Percentiles rank a stretch among this genome's conserved stretches.
Conservation (phyloP, 23 red algal genomes). For the Gracilaria gracilis region DNA sequence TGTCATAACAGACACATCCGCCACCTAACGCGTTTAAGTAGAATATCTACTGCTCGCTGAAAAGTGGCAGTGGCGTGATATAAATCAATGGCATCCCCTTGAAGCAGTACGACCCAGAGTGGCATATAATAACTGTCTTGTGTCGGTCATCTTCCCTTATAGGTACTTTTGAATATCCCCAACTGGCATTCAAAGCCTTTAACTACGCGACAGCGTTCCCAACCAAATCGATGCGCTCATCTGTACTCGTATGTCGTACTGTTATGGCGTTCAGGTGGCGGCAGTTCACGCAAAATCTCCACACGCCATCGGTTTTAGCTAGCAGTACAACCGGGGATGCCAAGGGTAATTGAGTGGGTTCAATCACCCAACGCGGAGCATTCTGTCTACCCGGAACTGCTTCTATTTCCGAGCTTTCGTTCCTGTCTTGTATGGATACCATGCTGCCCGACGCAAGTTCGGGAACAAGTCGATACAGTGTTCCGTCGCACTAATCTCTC, state of each 20-base stretch:
- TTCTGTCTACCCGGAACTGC: neutral
- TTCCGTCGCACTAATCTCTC: too few species aligned
- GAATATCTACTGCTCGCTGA: neutral
- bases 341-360: neutral
- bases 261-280: neutral
- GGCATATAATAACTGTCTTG: neutral
- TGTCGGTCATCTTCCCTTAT: too few species aligned
- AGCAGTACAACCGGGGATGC: neutral
- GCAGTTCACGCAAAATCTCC: neutral
- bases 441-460: too few species aligned
- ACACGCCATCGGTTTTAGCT: neutral
- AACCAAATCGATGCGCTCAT: neutral
- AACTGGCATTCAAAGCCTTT: neutral
- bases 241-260: neutral
- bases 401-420: too few species aligned
- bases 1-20: too few species aligned
- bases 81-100: neutral
- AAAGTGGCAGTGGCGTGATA: neutral
- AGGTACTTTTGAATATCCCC: too few species aligned
- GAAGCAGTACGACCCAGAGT: neutral
- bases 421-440: too few species aligned
- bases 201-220: neutral
- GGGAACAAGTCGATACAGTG: too few species aligned
- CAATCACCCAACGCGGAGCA: neutral
- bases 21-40: neutral